These are phyloP conservation scores for Rhizophagus sp. DNA, from an alignment of 192 early-diverging fungal genomes.

Conservation along the genomic window DNA sequence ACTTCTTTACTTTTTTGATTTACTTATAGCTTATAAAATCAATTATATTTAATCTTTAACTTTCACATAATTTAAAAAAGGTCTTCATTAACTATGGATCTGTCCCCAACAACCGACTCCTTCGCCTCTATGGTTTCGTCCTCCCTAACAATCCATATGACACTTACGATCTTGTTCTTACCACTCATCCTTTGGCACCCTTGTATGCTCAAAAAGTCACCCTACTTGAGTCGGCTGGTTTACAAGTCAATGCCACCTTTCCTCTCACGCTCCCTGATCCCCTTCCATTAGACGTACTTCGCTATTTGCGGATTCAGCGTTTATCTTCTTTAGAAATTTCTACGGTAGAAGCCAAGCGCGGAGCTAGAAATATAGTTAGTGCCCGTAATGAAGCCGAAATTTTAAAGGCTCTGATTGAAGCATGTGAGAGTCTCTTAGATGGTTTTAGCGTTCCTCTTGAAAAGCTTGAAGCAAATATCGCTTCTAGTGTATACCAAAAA, in stretches of 20 bases:
- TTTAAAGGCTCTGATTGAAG: conserved; percentile 36
- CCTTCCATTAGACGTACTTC: conserved; percentile 37
- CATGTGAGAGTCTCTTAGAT: conserved; percentile 31
- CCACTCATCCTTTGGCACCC: conserved; percentile 35
- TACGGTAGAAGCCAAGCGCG: not conserved
- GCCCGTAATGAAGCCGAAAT: conserved; percentile 43
- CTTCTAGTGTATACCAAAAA: not conserved
- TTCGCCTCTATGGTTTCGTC: conserved; percentile 45
- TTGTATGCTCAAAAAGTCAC: conserved; percentile 38
- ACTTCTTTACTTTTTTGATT: not conserved
- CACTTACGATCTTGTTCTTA: conserved; percentile 39
- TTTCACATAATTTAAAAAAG: conserved; percentile 1
- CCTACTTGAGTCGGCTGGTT: conserved; percentile 27
- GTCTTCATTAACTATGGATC: conserved; percentile 44
- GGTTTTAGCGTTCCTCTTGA: conserved; percentile 26
- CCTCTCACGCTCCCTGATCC: conserved; percentile 38
- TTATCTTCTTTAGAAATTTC: conserved; percentile 30
- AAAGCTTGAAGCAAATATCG: conserved; percentile 4
- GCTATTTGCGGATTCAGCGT: conserved; percentile 44
- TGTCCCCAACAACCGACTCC: conserved; percentile 38
- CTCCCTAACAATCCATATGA: conserved; percentile 38
- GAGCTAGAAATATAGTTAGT: conserved; percentile 19
- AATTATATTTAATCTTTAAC: not conserved
- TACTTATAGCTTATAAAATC: not conserved
- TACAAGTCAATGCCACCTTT: conserved; percentile 29